Percentiles rank a stretch among this genome's conserved stretches.
Conservation (phyloP, 2,329 filamentous ascomycete species). For the Penicillium sp. region DNA sequence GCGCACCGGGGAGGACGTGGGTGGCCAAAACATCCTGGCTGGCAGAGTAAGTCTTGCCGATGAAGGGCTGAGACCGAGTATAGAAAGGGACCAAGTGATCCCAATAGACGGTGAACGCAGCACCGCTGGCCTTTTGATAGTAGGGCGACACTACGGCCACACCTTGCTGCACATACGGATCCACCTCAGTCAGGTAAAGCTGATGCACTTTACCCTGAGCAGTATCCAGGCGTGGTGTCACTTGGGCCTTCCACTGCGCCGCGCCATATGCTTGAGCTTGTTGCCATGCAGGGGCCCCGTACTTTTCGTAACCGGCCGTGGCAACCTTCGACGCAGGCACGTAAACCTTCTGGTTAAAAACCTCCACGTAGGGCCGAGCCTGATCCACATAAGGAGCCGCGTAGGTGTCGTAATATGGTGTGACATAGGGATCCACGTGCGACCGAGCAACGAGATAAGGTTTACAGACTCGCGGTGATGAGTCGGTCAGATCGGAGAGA, state of each 20-base stretch:
- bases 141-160: slow-evolving; percentile 69
- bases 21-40: slow-evolving; percentile 69
- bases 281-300: slow-evolving; percentile 74
- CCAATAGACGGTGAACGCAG: slow-evolving; percentile 24
- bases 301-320: slow-evolving; percentile 64
- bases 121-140: slow-evolving; percentile 73
- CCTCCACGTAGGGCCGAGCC: slow-evolving; percentile 71
- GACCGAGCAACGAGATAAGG: slow-evolving; percentile 72
- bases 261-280: slow-evolving; percentile 69
- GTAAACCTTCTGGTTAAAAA: slow-evolving; percentile 65
- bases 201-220: slow-evolving; percentile 64
- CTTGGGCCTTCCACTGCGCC: slow-evolving; percentile 76
- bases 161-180: slow-evolving; percentile 72
- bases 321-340: slow-evolving; percentile 69
- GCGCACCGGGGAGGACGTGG: slow-evolving; percentile 72
- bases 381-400: slow-evolving; percentile 80
- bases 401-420: slow-evolving; percentile 85
- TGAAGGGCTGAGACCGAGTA: slow-evolving; percentile 73
- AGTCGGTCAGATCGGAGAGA: slow-evolving; percentile 67
- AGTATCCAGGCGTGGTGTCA: slow-evolving; percentile 74
- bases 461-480: slow-evolving; percentile 78
- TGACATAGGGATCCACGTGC: slow-evolving; percentile 73
- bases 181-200: slow-evolving; percentile 72
- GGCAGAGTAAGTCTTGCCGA: slow-evolving; percentile 67
- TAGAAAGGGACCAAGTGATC: slow-evolving; percentile 76